Evolutionary conservation across 2,329 filamentous ascomycete genomes (phyloP).

Genomic region (Elsinoe australis): DNA sequence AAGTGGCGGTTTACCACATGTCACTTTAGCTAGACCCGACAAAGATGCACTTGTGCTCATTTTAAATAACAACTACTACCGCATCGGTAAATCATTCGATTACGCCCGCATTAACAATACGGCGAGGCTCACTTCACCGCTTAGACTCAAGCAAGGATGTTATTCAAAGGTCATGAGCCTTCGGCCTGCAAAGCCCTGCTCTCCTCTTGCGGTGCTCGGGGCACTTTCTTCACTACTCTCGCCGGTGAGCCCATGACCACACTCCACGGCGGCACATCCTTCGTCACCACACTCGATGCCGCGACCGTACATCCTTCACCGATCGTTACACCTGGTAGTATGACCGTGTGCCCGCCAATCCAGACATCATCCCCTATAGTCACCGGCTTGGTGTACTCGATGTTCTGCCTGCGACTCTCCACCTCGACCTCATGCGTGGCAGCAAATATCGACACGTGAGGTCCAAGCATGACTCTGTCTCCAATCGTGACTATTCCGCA

Average conservation of each 20-base stretch:
- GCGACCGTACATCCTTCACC: constrained; percentile 67
- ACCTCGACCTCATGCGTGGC: constrained; percentile 48
- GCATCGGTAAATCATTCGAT: too few species aligned
- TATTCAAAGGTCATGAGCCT: background rate
- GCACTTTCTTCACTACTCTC: constrained; percentile 31
- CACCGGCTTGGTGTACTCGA: constrained; percentile 45
- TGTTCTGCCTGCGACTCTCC: constrained; percentile 39
- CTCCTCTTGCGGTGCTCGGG: constrained; percentile 19
- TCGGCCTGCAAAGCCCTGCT: background rate
- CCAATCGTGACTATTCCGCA: constrained; percentile 48
- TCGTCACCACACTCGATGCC: constrained; percentile 77
- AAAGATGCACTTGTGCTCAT: too few species aligned
- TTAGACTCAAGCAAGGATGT: too few species aligned
- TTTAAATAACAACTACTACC: too few species aligned
- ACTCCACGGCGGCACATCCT: constrained; percentile 38
- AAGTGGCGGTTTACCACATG: too few species aligned
- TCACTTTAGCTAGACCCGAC: too few species aligned
- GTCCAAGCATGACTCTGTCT: constrained; percentile 46
- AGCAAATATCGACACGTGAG: constrained; percentile 46
- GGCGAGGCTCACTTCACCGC: too few species aligned
- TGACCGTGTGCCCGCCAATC: constrained; percentile 63
- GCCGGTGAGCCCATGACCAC: constrained; percentile 36
- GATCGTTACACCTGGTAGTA: constrained; percentile 71
- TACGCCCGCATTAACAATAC: too few species aligned
- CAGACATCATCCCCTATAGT: constrained; percentile 72